Evolutionary conservation across 2,329 filamentous ascomycete species (phyloP), one percentile per base, ranked within the genome.

Genomic region (Escovopsis weberi): DNA sequence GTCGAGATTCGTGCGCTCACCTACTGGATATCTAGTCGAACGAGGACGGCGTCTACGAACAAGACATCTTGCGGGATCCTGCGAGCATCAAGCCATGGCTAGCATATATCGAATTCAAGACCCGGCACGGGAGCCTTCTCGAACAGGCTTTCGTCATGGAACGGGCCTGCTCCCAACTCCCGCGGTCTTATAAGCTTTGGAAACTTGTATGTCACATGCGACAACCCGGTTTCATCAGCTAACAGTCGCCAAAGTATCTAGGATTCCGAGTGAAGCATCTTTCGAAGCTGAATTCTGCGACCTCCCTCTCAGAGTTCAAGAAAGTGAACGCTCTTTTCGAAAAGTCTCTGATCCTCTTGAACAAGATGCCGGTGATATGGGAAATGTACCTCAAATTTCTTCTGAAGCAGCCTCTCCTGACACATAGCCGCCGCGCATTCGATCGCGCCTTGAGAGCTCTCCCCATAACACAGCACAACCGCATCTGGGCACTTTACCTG

Each of bases 361-460:
- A 98, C 66, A 98, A 98, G 66, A 98, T 98, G 91, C 91, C 93
- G 23, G 77, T 79, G 51, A 91, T 98, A 58, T 98, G 91, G 93
- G 88, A 95, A 60, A 85, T 96, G 79, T 98, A 95, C 59, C 78
- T 98, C 48, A 75, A 75, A 39, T 96, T 98, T 57, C 70, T 98
- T 45, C 78, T 89, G 58, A 78, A 84, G 55, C 91, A 98, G 60
- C 91, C 91, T n/a, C 68, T 93, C 42, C 79, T 98, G 47, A 95
- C 89, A 7, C 72, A 79, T 44, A 93, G 86, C 26, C 78, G 91
- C 45, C 79, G 80, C 50, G 85, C 85, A 1, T 98, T 98, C 64
- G 89, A 98, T 63, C 80, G 87, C 45, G 88, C 91, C 11, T 72
- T 98, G 38, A 80, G 89, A 48, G 89, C 93, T 6, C 71, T 98